These are phyloP conservation scores for Aspergillus aculeatus DNA, from an alignment of 2,329 filamentous ascomycete genomes.

Conservation along the genomic window DNA sequence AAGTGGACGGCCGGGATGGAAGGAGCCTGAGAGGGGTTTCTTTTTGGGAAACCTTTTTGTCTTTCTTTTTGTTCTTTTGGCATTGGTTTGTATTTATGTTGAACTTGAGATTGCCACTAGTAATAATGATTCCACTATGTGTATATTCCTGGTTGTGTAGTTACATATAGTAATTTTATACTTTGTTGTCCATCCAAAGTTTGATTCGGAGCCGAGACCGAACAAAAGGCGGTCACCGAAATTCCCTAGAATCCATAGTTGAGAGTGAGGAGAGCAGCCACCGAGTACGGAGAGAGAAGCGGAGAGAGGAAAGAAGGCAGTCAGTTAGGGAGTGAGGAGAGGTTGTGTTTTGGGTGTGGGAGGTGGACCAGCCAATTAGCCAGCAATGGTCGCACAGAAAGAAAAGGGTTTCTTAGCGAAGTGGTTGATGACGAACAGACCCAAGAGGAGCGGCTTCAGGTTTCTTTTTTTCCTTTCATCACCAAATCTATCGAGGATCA, in stretches of 20 bases:
- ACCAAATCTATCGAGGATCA: neutral
- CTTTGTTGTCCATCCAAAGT: too few species aligned
- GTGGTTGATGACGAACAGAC: too few species aligned
- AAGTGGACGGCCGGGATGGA: neutral
- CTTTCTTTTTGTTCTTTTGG: neutral
- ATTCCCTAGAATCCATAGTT: neutral
- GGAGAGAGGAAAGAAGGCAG: neutral
- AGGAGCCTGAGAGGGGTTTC: neutral
- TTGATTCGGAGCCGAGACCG: neutral
- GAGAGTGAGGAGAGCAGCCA: neutral
- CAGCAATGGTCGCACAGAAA: neutral
- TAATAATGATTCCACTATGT: neutral
- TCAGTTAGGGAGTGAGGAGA: neutral
- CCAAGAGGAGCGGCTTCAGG: neutral
- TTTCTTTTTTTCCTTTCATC: neutral
- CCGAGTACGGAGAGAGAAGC: too few species aligned
- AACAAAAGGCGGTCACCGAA: constrained; percentile 14
- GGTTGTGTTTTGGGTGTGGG: neutral
- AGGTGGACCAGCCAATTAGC: neutral
- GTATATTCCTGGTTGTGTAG: neutral
- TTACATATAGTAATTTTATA: neutral
- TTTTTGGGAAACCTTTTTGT: neutral
- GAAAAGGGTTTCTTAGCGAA: constrained; percentile 1
- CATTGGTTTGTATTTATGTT: neutral
- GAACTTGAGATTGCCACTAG: neutral